Evolutionary conservation across 2,329 filamentous ascomycete genomes (phyloP), one percentile per base, ranked within the genome.

Genomic region (Talaromyces marneffei): DNA sequence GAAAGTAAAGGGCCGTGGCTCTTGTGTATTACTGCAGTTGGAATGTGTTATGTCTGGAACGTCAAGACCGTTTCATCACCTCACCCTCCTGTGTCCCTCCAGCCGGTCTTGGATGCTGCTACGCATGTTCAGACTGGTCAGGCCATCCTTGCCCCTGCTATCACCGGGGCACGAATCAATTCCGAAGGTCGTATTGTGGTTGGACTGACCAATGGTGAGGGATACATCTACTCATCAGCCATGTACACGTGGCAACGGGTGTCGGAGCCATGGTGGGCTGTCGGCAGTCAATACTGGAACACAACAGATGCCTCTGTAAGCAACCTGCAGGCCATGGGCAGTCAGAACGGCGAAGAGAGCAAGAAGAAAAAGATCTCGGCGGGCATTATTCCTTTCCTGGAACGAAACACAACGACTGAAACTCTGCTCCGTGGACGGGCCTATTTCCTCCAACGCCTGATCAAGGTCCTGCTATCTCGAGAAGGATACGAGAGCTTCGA

Each of bases 261-360:
- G n/a, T 96, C 92, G 2, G 95, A 99, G 72, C 85, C 91, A 1
- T 99, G 94, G 94, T 99, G 94, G 92, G 93, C 93, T 0, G 92
- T 97, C 0, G 92, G 92, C 18, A 96, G 91, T 67, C 94, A 99
- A 72, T 99, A 99, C 74, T 99, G 94, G 95, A 97, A 99, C 75
- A 95, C 92, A 0, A 96, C 92, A 58, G 94, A 97, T 70, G 92
- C 91, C 1, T 92, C 92, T 0, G 86, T 96, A 58, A 87, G 89
- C 53, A 90, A 92, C 56, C 77, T 96, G 39, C 87, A 91, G 66
- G 86, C 90, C 53, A 87, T 86, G 1, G 86, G 86, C 9, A 82
- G 87, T 7, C 86, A 87, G 0, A 80, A 85, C 2, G 80, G 80
- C 42, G 76, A 79, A 8, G 74, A 78, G n/a, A 68, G 79, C 8